Percentiles rank a stretch among this genome's conserved stretches.
These are phyloP conservation scores for Leonotis leonurus DNA, from an alignment of 257 asterid genomes.

Conservation along the genomic window DNA sequence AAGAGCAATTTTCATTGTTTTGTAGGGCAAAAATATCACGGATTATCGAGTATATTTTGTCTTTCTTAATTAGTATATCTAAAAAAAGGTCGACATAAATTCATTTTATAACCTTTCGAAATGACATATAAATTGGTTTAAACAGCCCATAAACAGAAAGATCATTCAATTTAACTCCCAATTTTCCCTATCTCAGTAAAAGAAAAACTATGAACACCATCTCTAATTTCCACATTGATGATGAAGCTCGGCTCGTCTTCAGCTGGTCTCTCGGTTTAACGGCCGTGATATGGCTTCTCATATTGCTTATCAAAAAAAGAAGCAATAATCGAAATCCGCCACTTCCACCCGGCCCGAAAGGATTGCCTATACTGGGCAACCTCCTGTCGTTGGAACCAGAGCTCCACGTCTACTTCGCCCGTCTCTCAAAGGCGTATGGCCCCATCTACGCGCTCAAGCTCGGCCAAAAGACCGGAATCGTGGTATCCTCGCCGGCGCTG, in stretches of 20 bases:
- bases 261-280: neutral
- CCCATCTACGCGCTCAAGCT: constrained; percentile 51
- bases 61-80: too few species aligned
- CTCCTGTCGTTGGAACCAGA: constrained; percentile 74
- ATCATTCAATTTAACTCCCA: too few species aligned
- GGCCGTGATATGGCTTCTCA: neutral
- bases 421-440: constrained; percentile 42
- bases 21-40: too few species aligned
- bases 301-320: neutral
- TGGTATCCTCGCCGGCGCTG: constrained; percentile 46
- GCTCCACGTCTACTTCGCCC: constrained; percentile 52
- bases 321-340: neutral
- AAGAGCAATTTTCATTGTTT: too few species aligned
- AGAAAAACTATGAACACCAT: too few species aligned
- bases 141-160: too few species aligned
- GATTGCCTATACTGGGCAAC: constrained; percentile 58
- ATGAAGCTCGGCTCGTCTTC: neutral
- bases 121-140: too few species aligned
- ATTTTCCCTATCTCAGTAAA: too few species aligned
- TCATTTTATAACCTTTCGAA: too few species aligned
- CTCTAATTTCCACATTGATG: too few species aligned
- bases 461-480: constrained; percentile 47
- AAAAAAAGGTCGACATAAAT: too few species aligned
- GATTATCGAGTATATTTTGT: too few species aligned
- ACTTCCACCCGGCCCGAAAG: constrained; percentile 49